Evolutionary conservation across 2,329 filamentous ascomycete species (phyloP).

Genomic region (Aspergillus sp.): DNA sequence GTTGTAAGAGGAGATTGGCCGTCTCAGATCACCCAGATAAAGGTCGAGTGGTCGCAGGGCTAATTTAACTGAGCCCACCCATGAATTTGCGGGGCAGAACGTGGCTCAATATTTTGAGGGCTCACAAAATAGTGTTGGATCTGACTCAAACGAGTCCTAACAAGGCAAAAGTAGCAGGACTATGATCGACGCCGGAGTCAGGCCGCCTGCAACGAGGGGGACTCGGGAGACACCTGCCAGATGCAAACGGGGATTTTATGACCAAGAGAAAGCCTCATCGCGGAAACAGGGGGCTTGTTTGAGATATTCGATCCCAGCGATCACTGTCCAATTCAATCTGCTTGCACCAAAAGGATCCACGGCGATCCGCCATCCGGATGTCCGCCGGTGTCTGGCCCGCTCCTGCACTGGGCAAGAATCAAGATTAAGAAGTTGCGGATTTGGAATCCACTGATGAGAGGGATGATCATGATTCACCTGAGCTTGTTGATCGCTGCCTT

Average conservation of each 20-base stretch:
- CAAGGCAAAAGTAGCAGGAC: not conserved
- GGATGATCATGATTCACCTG: not conserved
- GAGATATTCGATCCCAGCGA: not conserved
- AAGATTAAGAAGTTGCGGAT: not conserved
- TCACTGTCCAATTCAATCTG: not conserved
- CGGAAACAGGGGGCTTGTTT: not conserved
- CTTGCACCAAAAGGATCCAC: conserved; percentile 1
- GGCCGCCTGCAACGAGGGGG: no score
- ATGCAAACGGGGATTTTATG: not conserved
- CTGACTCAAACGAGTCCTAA: not conserved
- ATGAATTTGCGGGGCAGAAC: conserved; percentile 1
- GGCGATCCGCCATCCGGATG: not conserved
- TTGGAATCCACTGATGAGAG: not conserved
- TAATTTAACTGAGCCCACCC: conserved; percentile 2
- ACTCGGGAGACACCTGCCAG: not conserved
- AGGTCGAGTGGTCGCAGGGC: not conserved
- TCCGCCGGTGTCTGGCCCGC: not conserved
- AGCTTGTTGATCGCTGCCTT: not conserved
- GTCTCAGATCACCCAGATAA: conserved; percentile 3
- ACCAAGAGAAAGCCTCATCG: not conserved
- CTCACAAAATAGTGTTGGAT: no score
- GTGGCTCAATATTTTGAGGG: not conserved
- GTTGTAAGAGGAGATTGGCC: not conserved
- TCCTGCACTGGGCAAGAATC: no score
- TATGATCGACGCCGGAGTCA: not conserved